A percentile compares a stretch with the other conserved stretches of the same genome.
These are phyloP conservation scores for Solanum dulcamara DNA, from an alignment of 257 asterid genomes.

Conservation along the genomic window DNA sequence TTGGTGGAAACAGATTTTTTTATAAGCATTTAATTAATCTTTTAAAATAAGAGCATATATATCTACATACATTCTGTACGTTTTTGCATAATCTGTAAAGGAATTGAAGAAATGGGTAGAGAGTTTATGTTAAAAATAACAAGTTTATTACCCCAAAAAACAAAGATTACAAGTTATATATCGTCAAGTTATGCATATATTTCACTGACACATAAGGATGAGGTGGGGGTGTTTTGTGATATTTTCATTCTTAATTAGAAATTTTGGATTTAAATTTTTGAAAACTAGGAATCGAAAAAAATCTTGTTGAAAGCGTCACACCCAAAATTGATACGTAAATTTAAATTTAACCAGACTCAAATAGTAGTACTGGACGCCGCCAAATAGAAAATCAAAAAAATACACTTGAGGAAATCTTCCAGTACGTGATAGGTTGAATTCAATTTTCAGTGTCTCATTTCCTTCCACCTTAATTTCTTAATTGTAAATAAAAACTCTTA, in stretches of 20 bases:
- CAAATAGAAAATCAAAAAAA: neutral
- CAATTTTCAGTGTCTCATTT: neutral
- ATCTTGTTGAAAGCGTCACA: fast-evolving
- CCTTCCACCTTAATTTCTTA: neutral
- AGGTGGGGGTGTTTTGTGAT: neutral
- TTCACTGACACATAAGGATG: neutral
- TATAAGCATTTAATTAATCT: neutral
- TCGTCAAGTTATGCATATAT: neutral
- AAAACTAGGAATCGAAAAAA: neutral
- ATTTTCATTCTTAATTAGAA: neutral
- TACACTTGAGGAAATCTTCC: neutral
- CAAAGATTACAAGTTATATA: neutral
- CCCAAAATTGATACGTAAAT: fast-evolving
- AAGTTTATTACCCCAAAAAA: neutral
- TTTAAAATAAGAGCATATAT: neutral
- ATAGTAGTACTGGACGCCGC: fast-evolving
- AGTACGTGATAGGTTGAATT: neutral
- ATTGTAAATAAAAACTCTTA: neutral
- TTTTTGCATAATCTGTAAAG: neutral
- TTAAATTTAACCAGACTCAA: fast-evolving
- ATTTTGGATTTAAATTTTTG: fast-evolving
- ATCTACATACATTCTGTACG: neutral
- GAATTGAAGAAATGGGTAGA: neutral
- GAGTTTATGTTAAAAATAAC: neutral
- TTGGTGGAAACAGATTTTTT: neutral